Evolutionary conservation across 192 early-diverging fungal species (phyloP), one percentile per base, ranked within the genome.

Genomic region (Podila verticillata): DNA sequence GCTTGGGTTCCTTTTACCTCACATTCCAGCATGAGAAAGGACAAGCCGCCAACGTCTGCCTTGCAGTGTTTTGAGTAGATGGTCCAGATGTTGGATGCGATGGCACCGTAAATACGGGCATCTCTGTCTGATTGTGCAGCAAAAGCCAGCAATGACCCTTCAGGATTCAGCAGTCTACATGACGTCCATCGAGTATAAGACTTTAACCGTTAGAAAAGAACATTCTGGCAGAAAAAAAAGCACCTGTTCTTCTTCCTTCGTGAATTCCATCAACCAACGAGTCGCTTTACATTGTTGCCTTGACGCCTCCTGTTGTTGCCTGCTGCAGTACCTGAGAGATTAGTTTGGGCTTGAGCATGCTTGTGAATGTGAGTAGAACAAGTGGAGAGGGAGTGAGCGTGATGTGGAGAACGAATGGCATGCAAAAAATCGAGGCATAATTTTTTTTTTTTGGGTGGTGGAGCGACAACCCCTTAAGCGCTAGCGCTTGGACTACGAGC

Each of bases 291-390:
- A 90, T 78, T 29, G 89, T 73, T 57, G 87, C 84, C 35, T 84
- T 84, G 15, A 88, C 80, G 7, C 87, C 87, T 70, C 86, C 84
- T 54, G 84, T 84, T 7, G 87, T 83, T 28, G 87, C 83, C 66
- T 90, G 89, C 63, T 79, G 75, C 29, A 90, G 83, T 35, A 90
- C 89, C 65, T 88, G 89, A 58, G 87, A 84, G 61, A 90, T 87
- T n/a, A 87, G 75, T 72, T 88, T 90, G 68, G 89, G 89, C 71
- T 88, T 90, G 30, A 90, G 82, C 89, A 90, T 90, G 61, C 28
- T 31, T 48, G 2, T 31, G 29, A 51, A 51, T 26, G 13, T 22
- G 44, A 15, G 28, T 49, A 39, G 56, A 56, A 58, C 10, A 30
- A 26, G 44, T 61, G 10, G 31, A 4, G 4, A 44, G 1, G 39